A percentile compares a stretch with the other conserved stretches of the same genome.
phyloP scores from a whole-genome alignment of 2,329 filamentous ascomycete species.

The Aspergillus ustus region DNA sequence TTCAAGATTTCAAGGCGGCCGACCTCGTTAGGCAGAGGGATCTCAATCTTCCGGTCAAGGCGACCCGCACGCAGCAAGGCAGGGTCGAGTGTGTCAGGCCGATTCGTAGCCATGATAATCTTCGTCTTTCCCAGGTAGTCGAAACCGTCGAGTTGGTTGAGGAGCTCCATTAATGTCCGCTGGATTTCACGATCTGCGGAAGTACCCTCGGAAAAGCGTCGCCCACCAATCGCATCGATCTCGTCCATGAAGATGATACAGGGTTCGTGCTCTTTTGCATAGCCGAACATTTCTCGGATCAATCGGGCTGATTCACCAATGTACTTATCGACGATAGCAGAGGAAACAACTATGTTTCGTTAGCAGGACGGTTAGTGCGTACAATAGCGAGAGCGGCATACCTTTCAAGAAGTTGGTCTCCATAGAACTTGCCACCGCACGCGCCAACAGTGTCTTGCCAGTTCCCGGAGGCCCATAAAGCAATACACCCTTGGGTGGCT shows the following conservation, averaged over 20 bases:
- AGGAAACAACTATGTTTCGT: slow-evolving; percentile 77
- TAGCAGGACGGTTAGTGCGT: slow-evolving; percentile 2
- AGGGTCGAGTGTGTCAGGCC: slow-evolving; percentile 93
- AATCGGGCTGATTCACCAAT: slow-evolving; percentile 97
- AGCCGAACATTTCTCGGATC: slow-evolving; percentile 99
- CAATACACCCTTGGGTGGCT: slow-evolving; percentile 95
- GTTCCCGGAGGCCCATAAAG: slow-evolving; percentile 96
- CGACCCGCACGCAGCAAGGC: slow-evolving; percentile 89
- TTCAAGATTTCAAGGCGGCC: slow-evolving; percentile 96
- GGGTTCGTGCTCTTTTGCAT: slow-evolving; percentile 98
- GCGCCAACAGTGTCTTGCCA: slow-evolving; percentile 91
- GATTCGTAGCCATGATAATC: slow-evolving; percentile 99
- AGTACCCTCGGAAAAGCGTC: slow-evolving; percentile 95
- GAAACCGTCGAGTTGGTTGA: slow-evolving; percentile 98
- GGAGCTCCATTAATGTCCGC: slow-evolving; percentile 95
- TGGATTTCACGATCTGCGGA: slow-evolving; percentile 98
- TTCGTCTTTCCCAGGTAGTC: slow-evolving; percentile 99
- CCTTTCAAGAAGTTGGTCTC: slow-evolving; percentile 99
- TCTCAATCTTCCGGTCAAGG: slow-evolving; percentile 97
- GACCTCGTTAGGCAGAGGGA: slow-evolving; percentile 94
- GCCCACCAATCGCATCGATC: slow-evolving; percentile 96
- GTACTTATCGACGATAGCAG: slow-evolving; percentile 99
- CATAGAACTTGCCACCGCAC: slow-evolving; percentile 92
- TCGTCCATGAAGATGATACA: slow-evolving; percentile 99
- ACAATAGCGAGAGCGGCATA: slow-evolving; percentile 46